Evolutionary conservation across 2,329 filamentous ascomycete genomes (phyloP), one percentile per base, ranked within the genome.

Genomic region (Ilyonectria destructans): DNA sequence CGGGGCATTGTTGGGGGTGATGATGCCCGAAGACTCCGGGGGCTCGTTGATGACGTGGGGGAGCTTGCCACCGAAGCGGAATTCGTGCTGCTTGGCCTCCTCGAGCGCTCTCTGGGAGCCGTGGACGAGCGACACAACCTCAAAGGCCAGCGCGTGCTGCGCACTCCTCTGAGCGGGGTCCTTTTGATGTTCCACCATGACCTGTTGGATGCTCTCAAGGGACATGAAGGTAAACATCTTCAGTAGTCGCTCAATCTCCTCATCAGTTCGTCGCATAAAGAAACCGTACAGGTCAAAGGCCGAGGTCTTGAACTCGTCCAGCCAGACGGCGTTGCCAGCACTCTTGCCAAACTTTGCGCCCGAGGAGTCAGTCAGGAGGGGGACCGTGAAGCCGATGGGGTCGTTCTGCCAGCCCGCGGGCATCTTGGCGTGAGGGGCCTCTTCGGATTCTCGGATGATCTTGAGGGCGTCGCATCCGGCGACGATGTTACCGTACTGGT

Each of bases 401-500:
- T 87, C 85, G 72, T 89, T 80, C 5, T 84, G 76, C 73, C 84
- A 81, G 37, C 80, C 82, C 1, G 77, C 67, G 17, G 85, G 83
- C 55, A 87, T 78, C 71, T 72, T 79, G 37, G 74, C 48, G 4
- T 75, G 64, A 1, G 84, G 84, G 54, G 88, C 79, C 37, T 87
- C 84, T 67, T 91, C 86, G 55, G 81, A 83, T 48, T 87, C 87
- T 61, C 91, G 88, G 49, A 96, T 90, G 62, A 91, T 86, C 80
- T 95, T 96, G 75, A 98, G 88, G 3, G 93, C 89, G 68, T 98
- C 94, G 77, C 96, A 92, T 56, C 96, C 96, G 13, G 95, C 91
- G 31, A 97, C 88, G 71, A 99, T 98, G 82, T 99, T 99, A 70
- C 96, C 96, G 79, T 92, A 98, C 82, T 99, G 96, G 79, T 99